Conservation (phyloP, 2,329 filamentous ascomycete species). For the Sclerotinia glacialis region DNA sequence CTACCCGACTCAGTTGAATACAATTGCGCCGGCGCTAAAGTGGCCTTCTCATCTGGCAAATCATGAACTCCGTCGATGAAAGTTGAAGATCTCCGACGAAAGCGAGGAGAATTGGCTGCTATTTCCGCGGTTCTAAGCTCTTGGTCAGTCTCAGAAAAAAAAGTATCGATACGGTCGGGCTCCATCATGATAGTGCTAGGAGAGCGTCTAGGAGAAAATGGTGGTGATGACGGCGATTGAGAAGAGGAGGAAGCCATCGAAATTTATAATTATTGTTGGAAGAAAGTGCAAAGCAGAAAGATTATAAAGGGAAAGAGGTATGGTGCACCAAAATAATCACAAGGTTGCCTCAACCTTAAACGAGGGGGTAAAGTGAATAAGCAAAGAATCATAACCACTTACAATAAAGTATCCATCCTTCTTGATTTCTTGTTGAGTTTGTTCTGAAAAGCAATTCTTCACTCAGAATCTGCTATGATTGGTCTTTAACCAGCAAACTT, state of each 20-base stretch:
- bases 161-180: neutral
- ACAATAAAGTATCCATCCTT: slow-evolving; percentile 23
- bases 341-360: neutral
- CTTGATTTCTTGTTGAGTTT: neutral
- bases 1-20: slow-evolving; percentile 98
- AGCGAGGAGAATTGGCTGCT: slow-evolving; percentile 83
- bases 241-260: neutral
- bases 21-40: slow-evolving; percentile 87
- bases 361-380: slow-evolving; percentile 6
- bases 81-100: slow-evolving; percentile 88
- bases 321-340: neutral
- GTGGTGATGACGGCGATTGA: neutral
- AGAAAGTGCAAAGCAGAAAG: neutral
- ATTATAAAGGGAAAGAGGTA: neutral
- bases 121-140: slow-evolving; percentile 69
- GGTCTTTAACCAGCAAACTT: neutral
- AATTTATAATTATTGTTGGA: neutral
- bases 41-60: slow-evolving; percentile 67
- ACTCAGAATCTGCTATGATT: neutral
- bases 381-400: neutral
- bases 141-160: neutral
- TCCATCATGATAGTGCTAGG: neutral
- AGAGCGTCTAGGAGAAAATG: neutral
- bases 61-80: slow-evolving; percentile 98
- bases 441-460: neutral